Evolutionary conservation across 345 rosid species (phyloP), one percentile per base, ranked within the genome.

Genomic region (Brassica carinata): DNA sequence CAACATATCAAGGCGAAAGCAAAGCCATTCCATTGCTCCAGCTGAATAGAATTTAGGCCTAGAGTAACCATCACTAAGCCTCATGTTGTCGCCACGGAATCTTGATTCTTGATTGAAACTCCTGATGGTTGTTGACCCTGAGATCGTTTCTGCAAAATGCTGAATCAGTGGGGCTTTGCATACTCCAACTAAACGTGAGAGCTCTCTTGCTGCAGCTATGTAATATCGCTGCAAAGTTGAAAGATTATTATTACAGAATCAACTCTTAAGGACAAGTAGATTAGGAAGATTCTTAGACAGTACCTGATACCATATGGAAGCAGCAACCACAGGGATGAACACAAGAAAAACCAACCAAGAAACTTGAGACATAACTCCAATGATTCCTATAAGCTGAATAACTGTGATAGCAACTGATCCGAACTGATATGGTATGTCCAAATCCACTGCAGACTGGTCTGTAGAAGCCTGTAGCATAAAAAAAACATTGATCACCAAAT

Each of bases 11-110:
- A 94, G 83, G 62, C 98, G 92, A 67, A 92, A 86, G 84, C 92
- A 85, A 64, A 94, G 90, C 97, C 98, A 94, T 74, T 90, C 92
- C 91, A 83, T 92, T 45, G 97, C 94, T 69, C 81, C 92, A 71
- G 87, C 83, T 31, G 64, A 18, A 79, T 92, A 85, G 71, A 94
- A 92, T 68, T 67, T 81, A 3, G 93, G 93, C 83, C 90, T 84
- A 63, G 90, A 89, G 83, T 88, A 92, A 36, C 83, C 87, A 80
- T 94, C 98, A 0, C 65, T 76, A 7, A 92, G 84, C 82, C 82
- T 84, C 94, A 90, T 87, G 76, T 85, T 89, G 64, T 76, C 88
- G 17, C 83, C 70, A n/a, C 70, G 82, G 86, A 94, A 94, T 79
- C 96, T 92, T 5, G 87, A 71, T 84, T 89, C 89, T 77, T 91